A percentile compares a stretch with the other conserved stretches of the same genome.
phyloP scores from a whole-genome alignment of 129 eudicot genomes.

The Flaveria ramosissima region DNA sequence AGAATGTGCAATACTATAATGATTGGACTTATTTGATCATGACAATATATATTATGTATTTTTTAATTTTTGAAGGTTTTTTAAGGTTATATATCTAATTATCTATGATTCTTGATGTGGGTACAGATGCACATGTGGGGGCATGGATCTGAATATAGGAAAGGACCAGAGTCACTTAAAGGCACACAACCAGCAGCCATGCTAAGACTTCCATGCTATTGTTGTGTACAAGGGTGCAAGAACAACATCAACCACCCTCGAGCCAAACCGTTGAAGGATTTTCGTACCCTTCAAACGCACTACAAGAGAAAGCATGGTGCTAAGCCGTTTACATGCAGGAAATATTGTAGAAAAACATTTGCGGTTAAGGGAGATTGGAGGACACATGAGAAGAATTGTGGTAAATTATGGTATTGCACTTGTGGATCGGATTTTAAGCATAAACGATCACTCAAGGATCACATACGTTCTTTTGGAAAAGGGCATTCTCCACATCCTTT shows the following conservation, averaged over 20 bases:
- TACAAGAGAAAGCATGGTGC: conserved; percentile 91
- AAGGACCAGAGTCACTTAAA: conserved; percentile 83
- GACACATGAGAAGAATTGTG: conserved; percentile 94
- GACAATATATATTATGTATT: too few relatives aligned
- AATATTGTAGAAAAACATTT: conserved; percentile 70
- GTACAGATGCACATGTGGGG: conserved; percentile 99
- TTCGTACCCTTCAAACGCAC: conserved; percentile 93
- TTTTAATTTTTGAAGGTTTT: neutral
- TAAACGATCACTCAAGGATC: conserved; percentile 92
- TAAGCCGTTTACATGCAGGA: conserved; percentile 78
- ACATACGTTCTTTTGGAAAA: conserved; percentile 81
- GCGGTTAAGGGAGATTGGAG: conserved; percentile 99
- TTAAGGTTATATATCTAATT: neutral
- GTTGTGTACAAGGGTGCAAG: conserved; percentile 90
- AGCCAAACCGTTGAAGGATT: conserved; percentile 92
- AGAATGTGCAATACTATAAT: conserved; percentile 11
- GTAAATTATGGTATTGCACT: conserved; percentile 88
- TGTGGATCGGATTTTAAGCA: conserved; percentile 98
- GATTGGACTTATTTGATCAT: conserved; percentile 3
- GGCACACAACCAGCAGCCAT: conserved; percentile 95
- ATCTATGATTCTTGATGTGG: conserved; percentile 14
- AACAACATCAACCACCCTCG: conserved; percentile 96
- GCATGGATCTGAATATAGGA: conserved; percentile 89
- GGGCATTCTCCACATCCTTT: conserved; percentile 84
- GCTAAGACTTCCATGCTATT: conserved; percentile 93